Conservation (phyloP, 345 rosid species). For the Hirschfeldia incana region DNA sequence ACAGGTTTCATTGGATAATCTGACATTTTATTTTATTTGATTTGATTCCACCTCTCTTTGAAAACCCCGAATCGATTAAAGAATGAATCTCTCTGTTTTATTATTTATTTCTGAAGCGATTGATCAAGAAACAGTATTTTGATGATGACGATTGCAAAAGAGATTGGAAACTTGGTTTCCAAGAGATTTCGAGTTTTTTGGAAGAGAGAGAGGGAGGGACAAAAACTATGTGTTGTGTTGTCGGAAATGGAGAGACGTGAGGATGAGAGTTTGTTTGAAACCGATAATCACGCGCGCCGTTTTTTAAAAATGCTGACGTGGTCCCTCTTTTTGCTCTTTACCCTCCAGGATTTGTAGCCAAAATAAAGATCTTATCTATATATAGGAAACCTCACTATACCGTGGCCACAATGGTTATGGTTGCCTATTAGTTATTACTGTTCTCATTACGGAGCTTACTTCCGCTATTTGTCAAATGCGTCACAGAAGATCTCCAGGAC, state of each 20-base stretch:
- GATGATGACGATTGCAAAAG: neutral
- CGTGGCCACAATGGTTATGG: constrained; percentile 7
- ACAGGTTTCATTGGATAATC: constrained; percentile 37
- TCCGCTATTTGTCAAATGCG: constrained; percentile 62
- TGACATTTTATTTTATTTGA: constrained; percentile 2
- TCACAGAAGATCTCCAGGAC: constrained; percentile 61
- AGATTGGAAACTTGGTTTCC: constrained; percentile 21
- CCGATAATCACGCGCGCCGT: constrained; percentile 34
- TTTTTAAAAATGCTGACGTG: constrained; percentile 7
- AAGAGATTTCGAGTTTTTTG: constrained; percentile 31
- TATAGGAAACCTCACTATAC: neutral
- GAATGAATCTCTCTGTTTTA: neutral
- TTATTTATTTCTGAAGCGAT: neutral
- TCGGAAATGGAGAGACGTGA: constrained; percentile 14
- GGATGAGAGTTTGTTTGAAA: neutral
- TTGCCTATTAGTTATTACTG: constrained; percentile 77
- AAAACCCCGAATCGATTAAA: neutral
- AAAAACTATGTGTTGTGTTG: neutral
- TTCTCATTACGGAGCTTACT: constrained; percentile 77
- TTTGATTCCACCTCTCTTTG: constrained; percentile 9
- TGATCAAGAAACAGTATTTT: neutral
- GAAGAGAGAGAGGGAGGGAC: neutral
- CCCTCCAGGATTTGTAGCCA: neutral
- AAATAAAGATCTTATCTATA: neutral
- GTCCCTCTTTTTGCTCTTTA: constrained; percentile 4